phyloP scores from a whole-genome alignment of 2,329 filamentous ascomycete species.

The Sclerotinia glacialis region DNA sequence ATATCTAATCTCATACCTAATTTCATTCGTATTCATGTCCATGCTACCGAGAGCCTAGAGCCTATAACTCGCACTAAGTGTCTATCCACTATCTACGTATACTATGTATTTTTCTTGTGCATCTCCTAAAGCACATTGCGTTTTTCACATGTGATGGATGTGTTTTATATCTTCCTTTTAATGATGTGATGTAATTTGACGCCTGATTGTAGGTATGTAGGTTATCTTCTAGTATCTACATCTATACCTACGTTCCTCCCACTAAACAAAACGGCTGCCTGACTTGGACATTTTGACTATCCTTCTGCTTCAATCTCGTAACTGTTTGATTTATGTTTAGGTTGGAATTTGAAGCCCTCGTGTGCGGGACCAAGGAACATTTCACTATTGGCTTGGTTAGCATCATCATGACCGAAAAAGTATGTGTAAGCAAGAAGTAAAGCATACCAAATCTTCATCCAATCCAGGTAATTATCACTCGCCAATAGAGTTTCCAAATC shows the following conservation, averaged over 20 bases:
- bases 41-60: not conserved
- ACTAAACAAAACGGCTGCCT: not conserved
- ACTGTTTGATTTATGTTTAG: slow-evolving; percentile 94
- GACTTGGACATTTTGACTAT: slow-evolving; percentile 35
- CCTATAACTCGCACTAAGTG: too few species aligned
- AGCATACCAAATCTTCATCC: slow-evolving; percentile 94
- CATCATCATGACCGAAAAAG: not conserved
- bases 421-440: not conserved
- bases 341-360: slow-evolving; percentile 87
- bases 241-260: too few species aligned
- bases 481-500: slow-evolving; percentile 92
- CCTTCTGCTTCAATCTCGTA: slow-evolving; percentile 81
- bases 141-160: not conserved
- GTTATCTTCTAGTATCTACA: not conserved
- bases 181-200: not conserved
- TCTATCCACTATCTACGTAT: not conserved
- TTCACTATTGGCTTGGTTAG: slow-evolving; percentile 58
- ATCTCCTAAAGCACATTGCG: not conserved
- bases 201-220: not conserved
- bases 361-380: slow-evolving; percentile 96
- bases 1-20: not conserved
- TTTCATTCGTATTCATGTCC: not conserved
- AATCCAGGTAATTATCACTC: slow-evolving; percentile 91
- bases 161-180: not conserved
- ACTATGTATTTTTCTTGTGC: not conserved